Evolutionary conservation across 139 green algal genomes (phyloP).

Genomic region (Monoraphidium neglectum): DNA sequence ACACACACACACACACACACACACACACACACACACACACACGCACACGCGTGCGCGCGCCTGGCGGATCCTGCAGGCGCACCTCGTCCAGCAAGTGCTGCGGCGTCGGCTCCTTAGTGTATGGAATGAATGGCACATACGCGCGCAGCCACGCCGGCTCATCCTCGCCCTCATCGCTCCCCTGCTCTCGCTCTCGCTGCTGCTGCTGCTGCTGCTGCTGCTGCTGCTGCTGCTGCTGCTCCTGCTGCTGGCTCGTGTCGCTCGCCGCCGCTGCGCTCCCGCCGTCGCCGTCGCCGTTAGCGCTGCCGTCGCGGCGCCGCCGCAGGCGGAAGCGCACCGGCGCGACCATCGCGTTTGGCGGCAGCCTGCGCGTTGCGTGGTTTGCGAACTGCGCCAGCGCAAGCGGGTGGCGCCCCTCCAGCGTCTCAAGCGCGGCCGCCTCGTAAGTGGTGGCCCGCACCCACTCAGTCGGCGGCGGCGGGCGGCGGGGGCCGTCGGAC

Average conservation of each 20-base stretch:
- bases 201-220: constrained; percentile 18
- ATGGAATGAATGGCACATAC: constrained; percentile 51
- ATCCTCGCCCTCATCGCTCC: not conserved
- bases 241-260: too few species aligned
- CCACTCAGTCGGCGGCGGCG: constrained; percentile 8
- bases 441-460: constrained; percentile 13
- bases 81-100: constrained; percentile 9
- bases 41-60: too few species aligned
- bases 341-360: constrained; percentile 67
- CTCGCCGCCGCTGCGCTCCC: not conserved
- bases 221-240: not conserved
- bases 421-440: constrained; percentile 18
- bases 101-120: not conserved
- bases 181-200: not conserved
- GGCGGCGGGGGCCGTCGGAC: constrained; percentile 12
- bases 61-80: too few species aligned
- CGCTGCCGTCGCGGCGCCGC: not conserved
- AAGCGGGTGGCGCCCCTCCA: constrained; percentile 61
- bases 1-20: not conserved
- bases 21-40: too few species aligned
- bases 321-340: constrained; percentile 39
- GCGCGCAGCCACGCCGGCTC: constrained; percentile 23
- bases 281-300: not conserved
- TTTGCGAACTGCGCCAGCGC: constrained; percentile 71
- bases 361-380: constrained; percentile 45